These are phyloP conservation scores for Botryotinia convoluta DNA, from an alignment of 2,329 filamentous ascomycete genomes.

Conservation along the genomic window DNA sequence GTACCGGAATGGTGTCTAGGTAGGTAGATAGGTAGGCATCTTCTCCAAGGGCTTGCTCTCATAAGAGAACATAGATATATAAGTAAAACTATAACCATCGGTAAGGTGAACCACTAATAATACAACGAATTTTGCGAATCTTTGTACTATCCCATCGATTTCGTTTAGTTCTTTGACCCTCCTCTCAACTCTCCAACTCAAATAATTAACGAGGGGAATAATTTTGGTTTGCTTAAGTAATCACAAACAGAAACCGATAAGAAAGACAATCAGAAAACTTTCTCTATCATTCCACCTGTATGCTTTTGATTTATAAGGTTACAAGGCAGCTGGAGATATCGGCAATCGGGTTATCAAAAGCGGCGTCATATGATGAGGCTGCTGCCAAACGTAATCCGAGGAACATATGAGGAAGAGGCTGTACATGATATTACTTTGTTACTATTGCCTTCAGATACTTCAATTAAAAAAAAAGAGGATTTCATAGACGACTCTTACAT, in stretches of 20 bases:
- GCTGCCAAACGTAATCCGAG: slow-evolving; percentile 10
- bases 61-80: neutral
- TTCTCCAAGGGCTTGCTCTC: neutral
- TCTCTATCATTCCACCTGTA: neutral
- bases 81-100: neutral
- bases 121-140: too few species aligned
- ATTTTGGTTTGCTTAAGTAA: neutral
- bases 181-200: neutral
- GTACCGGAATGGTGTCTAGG: neutral
- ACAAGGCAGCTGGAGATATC: neutral
- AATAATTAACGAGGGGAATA: neutral
- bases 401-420: slow-evolving; percentile 12
- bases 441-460: neutral
- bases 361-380: slow-evolving; percentile 10
- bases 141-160: neutral
- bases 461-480: neutral
- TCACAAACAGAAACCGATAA: neutral
- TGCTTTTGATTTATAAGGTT: slow-evolving; percentile 7
- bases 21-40: too few species aligned
- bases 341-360: neutral
- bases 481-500: neutral
- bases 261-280: neutral
- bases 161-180: neutral
- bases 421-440: neutral
- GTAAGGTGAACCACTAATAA: too few species aligned